Base-by-base conservation (phyloP, 371 early-diverging fungal genomes). In the Amoeboradix gromovi region DNA sequence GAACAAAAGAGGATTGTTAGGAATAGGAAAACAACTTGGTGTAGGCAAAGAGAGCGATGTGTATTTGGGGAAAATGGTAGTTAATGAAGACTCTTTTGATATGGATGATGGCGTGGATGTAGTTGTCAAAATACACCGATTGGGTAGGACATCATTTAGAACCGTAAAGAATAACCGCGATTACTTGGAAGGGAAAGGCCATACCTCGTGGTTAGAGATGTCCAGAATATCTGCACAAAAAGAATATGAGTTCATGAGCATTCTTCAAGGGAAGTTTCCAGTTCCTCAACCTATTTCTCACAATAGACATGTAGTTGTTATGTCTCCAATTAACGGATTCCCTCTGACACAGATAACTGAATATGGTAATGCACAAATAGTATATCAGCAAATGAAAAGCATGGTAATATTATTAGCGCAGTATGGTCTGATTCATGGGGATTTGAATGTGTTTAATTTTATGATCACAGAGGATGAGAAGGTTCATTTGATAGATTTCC, bases 391-490 rank as follows among this genome's bases (percentile, higher is more conserved):
- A 31, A 92, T 98, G 91, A 82, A 87, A 72, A 76, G 98, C 77
- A 90, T 98, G 71, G 92, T 94, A 48, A 85, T 48, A 48, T 22
- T 89, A 28, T 80, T 99, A 68, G 95, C 96, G 29, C 84, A 88
- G 66, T 82, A 90, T 70, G 99, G 99, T 48, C 81, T 98, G 69
- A 94, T 96, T 72, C 99, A 99, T 75, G 96, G 98, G 71, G 99
- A 99, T 78, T 98, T 98, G 75, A 99, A 99, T 83, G 99, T 98
- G 74, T 99, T 98, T 82, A 99, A 99, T 78, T 81, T 98, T 69
- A 80, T 99, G 76, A 82, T 99, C 69, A 85, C 82, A 68, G 84
- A 86, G 69, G 84, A 88, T 74, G 85, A 87, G 17, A 81, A 85
- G 0, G 88, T 80, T 29, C 78, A 98, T 2, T 77, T 97, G 68